A percentile compares a stretch with the other conserved stretches of the same genome.
Conservation (phyloP, 2,329 filamentous ascomycete genomes). For the Immersiporthe knoxdaviesiana region DNA sequence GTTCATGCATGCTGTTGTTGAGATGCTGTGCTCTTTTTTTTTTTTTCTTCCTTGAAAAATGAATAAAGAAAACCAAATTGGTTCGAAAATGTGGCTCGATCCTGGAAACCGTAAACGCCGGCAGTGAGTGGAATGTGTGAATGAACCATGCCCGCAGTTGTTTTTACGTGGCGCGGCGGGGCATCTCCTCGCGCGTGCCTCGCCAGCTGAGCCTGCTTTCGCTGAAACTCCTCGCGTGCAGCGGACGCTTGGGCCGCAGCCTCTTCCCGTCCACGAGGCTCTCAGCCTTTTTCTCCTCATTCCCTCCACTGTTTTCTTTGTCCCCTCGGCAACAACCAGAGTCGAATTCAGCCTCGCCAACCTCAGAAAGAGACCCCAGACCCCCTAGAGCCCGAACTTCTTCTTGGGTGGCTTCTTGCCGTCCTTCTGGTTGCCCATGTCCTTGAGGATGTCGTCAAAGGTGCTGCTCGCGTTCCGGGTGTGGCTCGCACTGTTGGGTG, state of each 20-base stretch:
- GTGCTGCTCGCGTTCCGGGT: slow-evolving; percentile 33
- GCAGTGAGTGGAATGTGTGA: background rate
- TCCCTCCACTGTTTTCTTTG: background rate
- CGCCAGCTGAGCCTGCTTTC: slow-evolving; percentile 4
- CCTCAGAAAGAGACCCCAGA: slow-evolving; percentile 25
- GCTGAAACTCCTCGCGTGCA: background rate
- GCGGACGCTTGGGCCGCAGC: background rate
- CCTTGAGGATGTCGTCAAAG: slow-evolving; percentile 44
- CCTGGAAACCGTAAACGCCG: background rate
- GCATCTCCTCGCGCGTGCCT: slow-evolving; percentile 5
- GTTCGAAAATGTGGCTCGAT: background rate
- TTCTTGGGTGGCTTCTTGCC: slow-evolving; percentile 32
- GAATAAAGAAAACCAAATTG: background rate
- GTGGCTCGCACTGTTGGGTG: slow-evolving; percentile 28
- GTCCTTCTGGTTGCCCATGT: slow-evolving; percentile 37
- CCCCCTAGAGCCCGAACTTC: slow-evolving; percentile 34
- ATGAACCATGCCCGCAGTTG: background rate
- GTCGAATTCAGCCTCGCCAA: slow-evolving; percentile 12
- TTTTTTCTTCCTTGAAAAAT: background rate
- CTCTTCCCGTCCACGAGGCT: background rate
- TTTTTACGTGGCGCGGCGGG: background rate
- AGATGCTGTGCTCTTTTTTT: background rate
- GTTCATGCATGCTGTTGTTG: slow-evolving; percentile 1
- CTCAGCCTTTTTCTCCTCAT: background rate
- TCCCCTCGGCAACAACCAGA: background rate